These are phyloP conservation scores for Talaromyces wortmannii DNA, from an alignment of 495 filamentous ascomycete species.

Conservation along the genomic window DNA sequence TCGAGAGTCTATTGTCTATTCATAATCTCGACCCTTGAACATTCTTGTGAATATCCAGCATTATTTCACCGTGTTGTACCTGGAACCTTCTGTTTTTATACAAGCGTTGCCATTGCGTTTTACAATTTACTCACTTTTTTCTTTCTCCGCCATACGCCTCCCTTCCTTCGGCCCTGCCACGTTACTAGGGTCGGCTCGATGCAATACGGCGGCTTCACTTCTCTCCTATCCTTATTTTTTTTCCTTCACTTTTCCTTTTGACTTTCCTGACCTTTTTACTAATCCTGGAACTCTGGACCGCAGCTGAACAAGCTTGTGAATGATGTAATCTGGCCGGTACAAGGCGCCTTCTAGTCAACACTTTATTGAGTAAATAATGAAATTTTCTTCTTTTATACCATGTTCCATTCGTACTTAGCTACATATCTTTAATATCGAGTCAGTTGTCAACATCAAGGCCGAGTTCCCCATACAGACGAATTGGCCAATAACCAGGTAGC, in stretches of 20 bases:
- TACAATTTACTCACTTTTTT: slow-evolving; percentile 5
- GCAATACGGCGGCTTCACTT: slow-evolving; percentile 8
- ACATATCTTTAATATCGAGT: too few species aligned
- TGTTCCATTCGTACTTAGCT: too few species aligned
- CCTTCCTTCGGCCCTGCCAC: slow-evolving; percentile 28
- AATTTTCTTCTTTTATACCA: slow-evolving; percentile 3
- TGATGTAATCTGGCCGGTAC: not conserved
- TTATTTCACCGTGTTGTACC: not conserved
- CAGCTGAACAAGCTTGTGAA: not conserved
- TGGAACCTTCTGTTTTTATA: not conserved
- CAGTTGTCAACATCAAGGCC: too few species aligned
- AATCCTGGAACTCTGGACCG: not conserved
- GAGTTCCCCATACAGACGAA: not conserved
- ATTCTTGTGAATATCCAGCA: not conserved
- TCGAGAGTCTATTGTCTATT: not conserved
- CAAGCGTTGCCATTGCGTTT: not conserved
- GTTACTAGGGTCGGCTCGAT: slow-evolving; percentile 34
- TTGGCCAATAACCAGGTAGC: not conserved
- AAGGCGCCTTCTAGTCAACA: not conserved
- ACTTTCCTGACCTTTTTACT: slow-evolving; percentile 17
- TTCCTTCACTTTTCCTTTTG: slow-evolving; percentile 10
- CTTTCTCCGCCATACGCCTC: slow-evolving; percentile 15
- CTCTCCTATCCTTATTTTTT: slow-evolving; percentile 3
- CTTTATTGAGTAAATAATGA: slow-evolving; percentile 6
- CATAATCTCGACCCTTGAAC: not conserved